Evolutionary conservation across 2,329 filamentous ascomycete species (phyloP), one percentile per base, ranked within the genome.

Genomic region (Geosmithia putterillii): DNA sequence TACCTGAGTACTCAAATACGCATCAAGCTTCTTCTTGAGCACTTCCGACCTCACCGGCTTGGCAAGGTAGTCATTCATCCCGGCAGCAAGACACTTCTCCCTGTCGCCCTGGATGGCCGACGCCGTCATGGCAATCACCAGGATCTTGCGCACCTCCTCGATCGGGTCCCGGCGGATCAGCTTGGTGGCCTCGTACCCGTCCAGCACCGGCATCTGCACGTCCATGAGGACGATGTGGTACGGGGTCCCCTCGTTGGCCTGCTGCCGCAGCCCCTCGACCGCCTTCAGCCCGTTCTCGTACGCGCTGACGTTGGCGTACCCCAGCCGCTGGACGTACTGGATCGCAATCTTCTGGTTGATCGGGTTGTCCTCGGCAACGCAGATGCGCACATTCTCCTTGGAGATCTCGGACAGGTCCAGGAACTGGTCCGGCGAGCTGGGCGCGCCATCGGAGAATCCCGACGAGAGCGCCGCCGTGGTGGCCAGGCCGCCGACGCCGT

Each of bases 111-210:
- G 85, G 47, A 96, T 96, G 3, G 90, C 90, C 21, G 83, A 89
- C 1, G 90, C 90, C 1, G 90, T 96, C 90, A 96, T 95, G 44
- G 90, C 90, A 52, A 96, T 95, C 41, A 96, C 85, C n/a, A 95
- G 69, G 1, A 94, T 78, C 50, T 86, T 81, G 42, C 86, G 74
- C 10, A 96, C 86, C 7, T 76, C 74, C 32, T 87, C 81, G 46
- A 87, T 75, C 0, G 76, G 60, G 58, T 95, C 88, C 51, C 78
- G 77, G 9, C 89, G 81, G 38, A 95, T 79, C 45, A 87, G 73
- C 50, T 83, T 83, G 1, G 89, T 95, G 1, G 89, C 88, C 60
- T 94, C 85, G 57, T 95, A 95, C 6, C 89, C 89, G 58, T 95
- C 89, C 8, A 94, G 74, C 3, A 94, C 79, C 0, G 89, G 89